Base-by-base conservation (phyloP, 2,329 filamentous ascomycete species). In the Fusarium liriodendri region DNA sequence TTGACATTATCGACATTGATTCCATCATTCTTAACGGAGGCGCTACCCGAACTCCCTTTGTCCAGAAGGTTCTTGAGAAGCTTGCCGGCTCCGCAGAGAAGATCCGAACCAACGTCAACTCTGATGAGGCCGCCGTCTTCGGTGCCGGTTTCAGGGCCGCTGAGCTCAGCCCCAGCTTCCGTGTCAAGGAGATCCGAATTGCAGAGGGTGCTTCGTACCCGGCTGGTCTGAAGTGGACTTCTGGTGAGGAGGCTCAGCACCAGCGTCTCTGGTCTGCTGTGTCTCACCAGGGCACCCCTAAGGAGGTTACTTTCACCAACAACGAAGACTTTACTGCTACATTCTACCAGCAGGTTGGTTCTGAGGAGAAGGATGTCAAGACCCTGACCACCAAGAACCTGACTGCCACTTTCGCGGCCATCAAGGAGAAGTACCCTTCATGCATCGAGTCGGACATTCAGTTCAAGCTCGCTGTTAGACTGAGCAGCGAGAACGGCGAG, bases 71-170 rank as follows among this genome's bases (percentile, higher is more conserved):
- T 78, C 90, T 99, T 18, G 95, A 98, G 84, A 90, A 91, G 71
- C 83, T 94, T 50, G 89, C 92, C 60, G 93, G 94, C 40, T 89
- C 88, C 20, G 84, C 91, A 9, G 91, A 93, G 61, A 98, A 97
- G 86, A 88, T 99, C 69, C 93, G 95, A 74, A 93, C 92, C 79
- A 99, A 97, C 78, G 97, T 99, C 80, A 99, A 99, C 85, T 94
- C 96, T 13, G 97, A 99, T 79, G 97, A 99, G 84, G 93, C 97
- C 27, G 97, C 97, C 60, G 97, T 97, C 11, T 97, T 98, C 82
- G 97, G 97, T 77, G 96, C 97, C 64, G 95, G 93, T 32, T 98
- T 99, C 88, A 94, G 95, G 80, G 97, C 94, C 60, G 97, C 97
- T 62, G 91, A 94, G 77, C 88, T 99, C 67, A 98, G 95, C 84